phyloP scores from a whole-genome alignment of 2,329 filamentous ascomycete species.

The Arthrocladium fulminans region DNA sequence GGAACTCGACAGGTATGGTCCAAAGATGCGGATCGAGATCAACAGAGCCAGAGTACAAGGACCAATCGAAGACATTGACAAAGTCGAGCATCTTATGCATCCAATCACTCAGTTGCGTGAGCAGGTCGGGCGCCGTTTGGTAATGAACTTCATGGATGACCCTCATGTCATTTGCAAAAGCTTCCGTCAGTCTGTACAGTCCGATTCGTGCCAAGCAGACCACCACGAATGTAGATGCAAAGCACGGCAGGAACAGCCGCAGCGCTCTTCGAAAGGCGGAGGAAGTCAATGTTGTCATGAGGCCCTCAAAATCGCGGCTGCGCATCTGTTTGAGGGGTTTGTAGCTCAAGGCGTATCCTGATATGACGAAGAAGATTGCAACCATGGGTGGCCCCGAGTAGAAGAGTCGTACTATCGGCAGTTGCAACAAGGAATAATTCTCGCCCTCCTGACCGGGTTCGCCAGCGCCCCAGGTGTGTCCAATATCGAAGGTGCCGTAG shows the following conservation, averaged over 20 bases:
- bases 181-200: constrained; percentile 18
- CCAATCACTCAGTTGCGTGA: constrained; percentile 17
- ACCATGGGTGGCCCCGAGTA: constrained; percentile 27
- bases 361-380: constrained; percentile 49
- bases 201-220: constrained; percentile 14
- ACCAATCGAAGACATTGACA: constrained; percentile 21
- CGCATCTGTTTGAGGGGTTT: constrained; percentile 37
- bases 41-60: constrained; percentile 17
- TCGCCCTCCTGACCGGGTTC: constrained; percentile 2
- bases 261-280: constrained; percentile 37
- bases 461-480: constrained; percentile 17
- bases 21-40: constrained; percentile 13
- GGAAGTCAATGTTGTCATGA: constrained; percentile 28
- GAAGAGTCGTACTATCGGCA: constrained; percentile 18
- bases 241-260: constrained; percentile 36
- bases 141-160: constrained; percentile 16
- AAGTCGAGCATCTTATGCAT: constrained; percentile 19
- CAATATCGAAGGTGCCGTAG: constrained; percentile 19
- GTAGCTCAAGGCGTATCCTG: constrained; percentile 49
- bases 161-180: constrained; percentile 18
- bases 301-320: constrained; percentile 2
- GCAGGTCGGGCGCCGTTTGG: constrained; percentile 8
- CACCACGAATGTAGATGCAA: constrained; percentile 33
- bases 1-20: constrained; percentile 10
- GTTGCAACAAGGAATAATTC: constrained; percentile 13